Evolutionary conservation across 2,329 filamentous ascomycete genomes (phyloP), one percentile per base, ranked within the genome.

Genomic region (Stagonosporopsis cucurbitacearum): DNA sequence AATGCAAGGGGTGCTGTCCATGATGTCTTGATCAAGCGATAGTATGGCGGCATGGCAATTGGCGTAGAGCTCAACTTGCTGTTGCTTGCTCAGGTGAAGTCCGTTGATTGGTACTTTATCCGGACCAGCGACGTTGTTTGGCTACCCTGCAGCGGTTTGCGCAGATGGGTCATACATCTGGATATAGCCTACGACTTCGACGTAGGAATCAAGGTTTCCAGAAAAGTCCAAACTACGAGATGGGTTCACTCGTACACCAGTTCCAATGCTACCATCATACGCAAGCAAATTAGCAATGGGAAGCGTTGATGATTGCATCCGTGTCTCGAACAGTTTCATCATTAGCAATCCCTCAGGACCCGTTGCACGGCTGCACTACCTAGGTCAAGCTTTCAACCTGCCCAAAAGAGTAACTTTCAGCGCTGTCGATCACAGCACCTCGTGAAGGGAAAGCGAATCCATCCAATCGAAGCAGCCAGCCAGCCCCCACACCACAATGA

Each of bases 401-500:
- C 49, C 49, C 6, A 25, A 52, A 40, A 7, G 19, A 26, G 49
- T 46, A 52, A 35, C 22, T 25, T 9, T 15, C 4, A 15, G 7
- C n/a, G 4, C 9, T 25, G 41, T 52, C 15, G 42, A 52, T 40
- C 40, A 15, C 49, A 9, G 49, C 20, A 46, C 41, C 41, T 52
- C 41, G 41, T 46, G 49, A 35, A 52, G 48, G 28, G 36, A 32
- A 37, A 22, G 32, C 12, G 12, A 15, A 4, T 17, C 19, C 13
- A n/a, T 13, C 37, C 39, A 49, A 44, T 46, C 13, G 15, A 25
- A 12, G n/a, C 12, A 5, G 23, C 26, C 15, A 25, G 20, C 15
- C 3, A 30, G 36, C 46, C 53, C 41, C 23, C 52, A 50, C n/a
- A n/a, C 50, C 32, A 5, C 20, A 13, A 41, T 26, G 44, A 68